phyloP scores from a whole-genome alignment of 495 filamentous ascomycete genomes.

The Daldinia loculata region DNA sequence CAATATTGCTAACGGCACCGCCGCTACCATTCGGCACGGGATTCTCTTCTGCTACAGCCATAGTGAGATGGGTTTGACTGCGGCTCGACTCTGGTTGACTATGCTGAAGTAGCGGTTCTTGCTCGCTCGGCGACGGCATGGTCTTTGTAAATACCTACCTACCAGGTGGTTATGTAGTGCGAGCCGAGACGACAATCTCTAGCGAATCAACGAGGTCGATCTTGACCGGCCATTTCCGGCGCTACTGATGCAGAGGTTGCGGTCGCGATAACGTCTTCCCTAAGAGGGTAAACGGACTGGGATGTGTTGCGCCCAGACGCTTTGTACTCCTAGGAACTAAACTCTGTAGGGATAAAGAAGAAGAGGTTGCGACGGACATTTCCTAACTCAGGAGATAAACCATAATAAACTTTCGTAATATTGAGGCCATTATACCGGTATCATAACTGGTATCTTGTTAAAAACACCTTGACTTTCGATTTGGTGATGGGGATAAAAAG shows the following conservation, averaged over 20 bases:
- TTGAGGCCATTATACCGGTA: neutral
- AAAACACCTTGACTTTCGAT: neutral
- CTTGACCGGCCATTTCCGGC: slow-evolving; percentile 25
- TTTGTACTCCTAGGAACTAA: neutral
- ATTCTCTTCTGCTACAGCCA: slow-evolving; percentile 15
- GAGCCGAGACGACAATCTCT: slow-evolving; percentile 22
- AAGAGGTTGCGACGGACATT: neutral
- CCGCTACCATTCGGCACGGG: slow-evolving; percentile 3
- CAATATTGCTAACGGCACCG: slow-evolving; percentile 7
- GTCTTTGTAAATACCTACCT: slow-evolving; percentile 16
- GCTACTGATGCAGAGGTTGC: neutral
- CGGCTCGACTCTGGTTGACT: slow-evolving; percentile 22
- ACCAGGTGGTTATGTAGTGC: slow-evolving; percentile 1
- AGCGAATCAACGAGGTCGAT: slow-evolving; percentile 28
- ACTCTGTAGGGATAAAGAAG: neutral
- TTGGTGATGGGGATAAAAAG: neutral
- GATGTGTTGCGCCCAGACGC: neutral
- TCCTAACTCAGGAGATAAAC: neutral
- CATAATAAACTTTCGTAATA: neutral
- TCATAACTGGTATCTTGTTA: neutral
- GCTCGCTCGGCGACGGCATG: slow-evolving; percentile 22
- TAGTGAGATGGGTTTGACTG: neutral
- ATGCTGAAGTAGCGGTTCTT: slow-evolving; percentile 22
- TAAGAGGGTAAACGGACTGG: neutral
- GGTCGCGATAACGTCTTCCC: slow-evolving; percentile 9